phyloP scores from a whole-genome alignment of 768 basidiomycete genomes.

The Lenzites betulinus region DNA sequence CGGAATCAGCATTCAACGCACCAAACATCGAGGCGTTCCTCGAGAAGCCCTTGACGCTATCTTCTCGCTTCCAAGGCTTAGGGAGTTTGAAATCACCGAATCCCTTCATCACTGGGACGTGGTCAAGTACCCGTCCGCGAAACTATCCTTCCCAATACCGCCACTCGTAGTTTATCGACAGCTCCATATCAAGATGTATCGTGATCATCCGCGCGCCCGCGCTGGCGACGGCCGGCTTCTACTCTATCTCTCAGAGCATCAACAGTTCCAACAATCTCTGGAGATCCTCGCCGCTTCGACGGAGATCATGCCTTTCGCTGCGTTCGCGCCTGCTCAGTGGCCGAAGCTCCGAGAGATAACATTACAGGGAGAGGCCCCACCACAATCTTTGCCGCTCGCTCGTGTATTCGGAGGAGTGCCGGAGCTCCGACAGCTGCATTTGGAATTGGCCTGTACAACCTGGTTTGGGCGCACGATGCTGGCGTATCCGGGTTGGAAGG shows the following conservation, averaged over 20 bases:
- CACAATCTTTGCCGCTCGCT: neutral
- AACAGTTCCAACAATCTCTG: neutral
- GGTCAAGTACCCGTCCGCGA: too few species aligned
- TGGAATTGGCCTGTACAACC: neutral
- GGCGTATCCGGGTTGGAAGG: neutral
- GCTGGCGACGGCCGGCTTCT: neutral
- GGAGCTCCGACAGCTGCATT: neutral
- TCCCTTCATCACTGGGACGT: too few species aligned
- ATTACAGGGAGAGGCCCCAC: neutral
- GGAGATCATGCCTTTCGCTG: neutral
- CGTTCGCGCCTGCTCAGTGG: neutral
- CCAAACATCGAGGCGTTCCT: too few species aligned
- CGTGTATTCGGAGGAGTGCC: neutral
- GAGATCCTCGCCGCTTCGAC: neutral
- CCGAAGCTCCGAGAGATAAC: neutral
- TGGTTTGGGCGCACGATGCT: neutral
- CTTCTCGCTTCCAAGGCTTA: too few species aligned
- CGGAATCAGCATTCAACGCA: too few species aligned
- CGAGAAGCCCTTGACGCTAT: too few species aligned
- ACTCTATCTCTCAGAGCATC: neutral
- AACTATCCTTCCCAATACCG: too few species aligned
- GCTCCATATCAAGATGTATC: neutral
- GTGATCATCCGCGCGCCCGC: neutral
- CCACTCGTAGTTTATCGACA: neutral
- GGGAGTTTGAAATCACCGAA: too few species aligned